These are phyloP conservation scores for Lippia alba DNA, from an alignment of 305 asterid genomes.

Conservation along the genomic window DNA sequence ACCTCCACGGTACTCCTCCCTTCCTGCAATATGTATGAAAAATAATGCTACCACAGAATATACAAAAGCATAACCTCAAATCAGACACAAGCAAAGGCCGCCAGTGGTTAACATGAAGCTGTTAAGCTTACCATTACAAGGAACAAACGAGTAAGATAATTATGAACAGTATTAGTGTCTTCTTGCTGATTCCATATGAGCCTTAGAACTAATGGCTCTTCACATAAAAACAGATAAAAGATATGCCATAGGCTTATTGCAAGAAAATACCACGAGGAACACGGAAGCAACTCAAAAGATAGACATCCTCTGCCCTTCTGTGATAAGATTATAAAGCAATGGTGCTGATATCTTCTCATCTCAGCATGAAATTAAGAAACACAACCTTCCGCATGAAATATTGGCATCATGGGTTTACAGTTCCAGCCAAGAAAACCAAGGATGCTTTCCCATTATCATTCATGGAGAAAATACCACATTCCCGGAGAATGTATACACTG, in stretches of 20 bases:
- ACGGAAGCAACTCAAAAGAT: constrained; percentile 61
- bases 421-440: constrained; percentile 51
- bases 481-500: constrained; percentile 43
- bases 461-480: constrained; percentile 54
- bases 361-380: constrained; percentile 40
- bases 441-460: constrained; percentile 48
- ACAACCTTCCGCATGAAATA: constrained; percentile 48
- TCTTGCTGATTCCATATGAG: constrained; percentile 69
- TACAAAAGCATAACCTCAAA: constrained; percentile 30
- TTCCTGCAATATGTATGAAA: constrained; percentile 53
- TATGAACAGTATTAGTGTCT: constrained; percentile 67
- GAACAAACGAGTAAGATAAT: constrained; percentile 62
- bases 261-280: constrained; percentile 55
- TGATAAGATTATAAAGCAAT: constrained; percentile 45
- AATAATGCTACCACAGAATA: constrained; percentile 26
- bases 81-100: constrained; percentile 35
- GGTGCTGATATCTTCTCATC: constrained; percentile 52
- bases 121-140: constrained; percentile 70
- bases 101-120: constrained; percentile 40
- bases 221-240: constrained; percentile 53
- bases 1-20: constrained; percentile 62
- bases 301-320: constrained; percentile 56
- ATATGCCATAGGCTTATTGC: constrained; percentile 59
- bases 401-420: constrained; percentile 45
- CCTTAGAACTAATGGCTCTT: constrained; percentile 64